Evolutionary conservation across 2,329 filamentous ascomycete species (phyloP), one percentile per base, ranked within the genome.

Genomic region (Alternaria dauci): DNA sequence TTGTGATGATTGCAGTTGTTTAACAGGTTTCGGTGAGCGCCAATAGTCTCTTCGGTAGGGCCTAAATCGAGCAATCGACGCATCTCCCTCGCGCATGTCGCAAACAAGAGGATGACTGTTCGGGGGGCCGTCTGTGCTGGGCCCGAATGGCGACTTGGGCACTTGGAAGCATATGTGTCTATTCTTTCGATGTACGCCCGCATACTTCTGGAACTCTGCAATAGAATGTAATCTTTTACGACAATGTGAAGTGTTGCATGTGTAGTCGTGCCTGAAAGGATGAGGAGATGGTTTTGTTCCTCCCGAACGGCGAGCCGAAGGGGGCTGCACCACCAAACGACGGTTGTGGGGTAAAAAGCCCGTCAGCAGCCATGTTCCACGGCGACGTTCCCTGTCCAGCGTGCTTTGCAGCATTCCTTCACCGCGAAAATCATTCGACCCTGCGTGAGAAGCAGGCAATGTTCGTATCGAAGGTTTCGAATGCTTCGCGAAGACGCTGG

Each of bases 401-500:
- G 41, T 14, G 50, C 48, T 44, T 55, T 38, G 44, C 61, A 43
- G 46, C 54, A 51, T 41, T 38, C 38, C 4, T 46, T 34, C 25
- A 58, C 23, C 26, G 47, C 54, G 26, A 48, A 36, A 36, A 46
- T n/a, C 18, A 30, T 25, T 14, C 28, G 48, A 36, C 38, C 47
- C 51, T 56, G 58, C 47, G 58, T 42, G 34, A 51, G 55, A 50
- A 47, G 32, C 41, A 23, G 30, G 34, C 6, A 25, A 23, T 14
- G 34, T 47, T 48, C 58, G 69, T 63, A 66, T 69, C 20, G 61
- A 72, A 69, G 25, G 65, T 63, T 66, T 68, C 62, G 57, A 50
- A 47, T 59, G 6, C 56, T 70, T 69, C 71, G 65, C 64, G 68
- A 72, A 72, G 67, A 67, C 62, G 61, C 58, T 67, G 61, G 68